A percentile compares a stretch with the other conserved stretches of the same genome.
These are phyloP conservation scores for Dicorynia guianensis DNA, from an alignment of 306 rosid species.

Conservation along the genomic window DNA sequence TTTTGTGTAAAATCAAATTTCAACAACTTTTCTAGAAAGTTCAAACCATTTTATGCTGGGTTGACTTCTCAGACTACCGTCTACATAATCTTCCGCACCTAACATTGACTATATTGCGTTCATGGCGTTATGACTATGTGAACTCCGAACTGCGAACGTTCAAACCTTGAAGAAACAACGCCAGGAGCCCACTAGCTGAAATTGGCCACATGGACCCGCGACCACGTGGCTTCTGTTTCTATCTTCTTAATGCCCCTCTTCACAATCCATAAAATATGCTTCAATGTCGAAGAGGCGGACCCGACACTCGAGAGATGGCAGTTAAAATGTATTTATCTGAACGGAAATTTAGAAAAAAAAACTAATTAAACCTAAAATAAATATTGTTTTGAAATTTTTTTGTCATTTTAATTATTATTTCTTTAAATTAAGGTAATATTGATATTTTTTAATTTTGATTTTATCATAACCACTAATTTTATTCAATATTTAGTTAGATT, in stretches of 20 bases:
- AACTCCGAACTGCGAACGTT: not conserved
- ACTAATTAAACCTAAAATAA: too few species aligned
- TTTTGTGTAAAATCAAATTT: not conserved
- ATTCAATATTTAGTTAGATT: too few species aligned
- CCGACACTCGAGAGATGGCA: not conserved
- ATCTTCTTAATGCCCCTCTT: not conserved
- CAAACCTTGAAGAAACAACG: not conserved
- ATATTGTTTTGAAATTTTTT: too few species aligned
- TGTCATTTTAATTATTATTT: too few species aligned
- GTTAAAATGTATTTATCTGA: too few species aligned
- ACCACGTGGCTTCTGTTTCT: conserved; percentile 32
- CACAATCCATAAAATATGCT: too few species aligned
- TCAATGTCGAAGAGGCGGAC: not conserved
- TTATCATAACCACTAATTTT: too few species aligned
- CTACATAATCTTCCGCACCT: conserved; percentile 27
- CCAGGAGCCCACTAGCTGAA: not conserved
- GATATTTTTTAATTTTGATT: too few species aligned
- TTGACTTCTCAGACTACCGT: conserved; percentile 43
- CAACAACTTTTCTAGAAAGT: conserved; percentile 16
- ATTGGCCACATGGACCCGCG: conserved; percentile 16
- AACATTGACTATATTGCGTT: conserved; percentile 46
- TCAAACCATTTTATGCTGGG: conserved; percentile 42
- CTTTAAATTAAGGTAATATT: too few species aligned
- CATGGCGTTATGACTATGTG: conserved; percentile 12
- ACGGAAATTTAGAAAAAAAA: too few species aligned